Percentiles rank a stretch among this genome's conserved stretches.
phyloP scores from a whole-genome alignment of 2,329 filamentous ascomycete species.

The Alternaria sp. region DNA sequence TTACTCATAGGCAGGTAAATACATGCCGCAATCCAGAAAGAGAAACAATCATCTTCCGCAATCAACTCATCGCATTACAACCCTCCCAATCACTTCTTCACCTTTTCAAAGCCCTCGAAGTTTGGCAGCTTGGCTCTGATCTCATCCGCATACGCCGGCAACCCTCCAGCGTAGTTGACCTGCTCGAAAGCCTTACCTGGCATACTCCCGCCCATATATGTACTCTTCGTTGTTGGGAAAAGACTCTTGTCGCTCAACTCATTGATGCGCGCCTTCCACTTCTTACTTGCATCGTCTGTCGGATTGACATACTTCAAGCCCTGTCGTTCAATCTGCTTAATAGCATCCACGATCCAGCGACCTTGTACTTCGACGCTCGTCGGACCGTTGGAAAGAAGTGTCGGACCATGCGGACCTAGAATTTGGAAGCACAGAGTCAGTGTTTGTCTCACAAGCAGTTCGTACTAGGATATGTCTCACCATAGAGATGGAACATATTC shows the following conservation, averaged over 20 bases:
- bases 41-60: neutral
- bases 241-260: slow-evolving; percentile 43
- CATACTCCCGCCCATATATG: slow-evolving; percentile 45
- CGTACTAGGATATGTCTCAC: neutral
- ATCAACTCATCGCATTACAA: neutral
- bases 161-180: neutral
- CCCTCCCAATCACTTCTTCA: neutral
- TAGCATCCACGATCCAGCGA: slow-evolving; percentile 48
- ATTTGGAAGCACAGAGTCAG: too few species aligned
- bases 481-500: slow-evolving; percentile 22
- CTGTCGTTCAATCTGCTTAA: slow-evolving; percentile 40
- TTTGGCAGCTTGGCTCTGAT: neutral
- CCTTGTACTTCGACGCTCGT: slow-evolving; percentile 49
- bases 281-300: slow-evolving; percentile 42
- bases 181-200: neutral
- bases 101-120: neutral
- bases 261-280: slow-evolving; percentile 48
- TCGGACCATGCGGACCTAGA: slow-evolving; percentile 19
- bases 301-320: slow-evolving; percentile 45
- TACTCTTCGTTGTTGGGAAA: slow-evolving; percentile 45
- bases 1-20: neutral
- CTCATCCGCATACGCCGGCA: neutral
- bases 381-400: slow-evolving; percentile 49
- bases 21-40: neutral
- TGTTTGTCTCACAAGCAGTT: too few species aligned